Evolutionary conservation across 495 filamentous ascomycete species (phyloP), one percentile per base, ranked within the genome.

Genomic region (Trichoderma asperelloides): DNA sequence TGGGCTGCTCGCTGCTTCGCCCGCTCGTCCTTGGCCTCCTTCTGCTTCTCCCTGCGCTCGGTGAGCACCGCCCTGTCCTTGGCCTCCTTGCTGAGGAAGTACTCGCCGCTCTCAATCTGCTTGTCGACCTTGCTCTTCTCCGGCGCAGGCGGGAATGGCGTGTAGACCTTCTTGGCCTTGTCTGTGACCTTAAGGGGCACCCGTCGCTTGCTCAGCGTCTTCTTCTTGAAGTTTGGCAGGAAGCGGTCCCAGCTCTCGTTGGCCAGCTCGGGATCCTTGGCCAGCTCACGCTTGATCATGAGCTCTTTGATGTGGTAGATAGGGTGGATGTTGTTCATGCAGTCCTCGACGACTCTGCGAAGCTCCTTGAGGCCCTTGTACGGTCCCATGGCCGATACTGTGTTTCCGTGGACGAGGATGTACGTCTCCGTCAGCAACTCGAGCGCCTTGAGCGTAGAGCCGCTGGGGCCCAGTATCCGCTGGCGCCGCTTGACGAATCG

Each of bases 231-330:
- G 76, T 98, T 91, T 27, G 95, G 95, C 40, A 99, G 81, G 80
- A 97, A 99, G 9, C 96, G 89, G 70, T 95, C 91, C 95, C 95
- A 98, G 71, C 88, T 92, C 76, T 98, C 92, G 71, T 89, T 81
- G 40, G 83, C 89, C 25, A 98, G 85, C 37, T 88, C 89, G 2
- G 94, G 94, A 73, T 98, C 94, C 77, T 97, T 97, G 63, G 89
- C 90, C n/a, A 99, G 82, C 78, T 99, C 96, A 33, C 93, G 89
- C 80, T 96, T 97, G 80, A 99, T 96, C 95, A 98, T 97, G 74
- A 98, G 85, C 76, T 97, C 93, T 81, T 99, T 99, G 81, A 99
- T 94, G 73, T 93, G 65, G 67, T 78, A 78, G 65, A 83, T 83
- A 0, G 81, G 82, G 74, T 96, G 92, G 69, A 97, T 87, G 75